These are phyloP conservation scores for Lentinula raphanica DNA, from an alignment of 768 basidiomycete genomes.

Conservation along the genomic window DNA sequence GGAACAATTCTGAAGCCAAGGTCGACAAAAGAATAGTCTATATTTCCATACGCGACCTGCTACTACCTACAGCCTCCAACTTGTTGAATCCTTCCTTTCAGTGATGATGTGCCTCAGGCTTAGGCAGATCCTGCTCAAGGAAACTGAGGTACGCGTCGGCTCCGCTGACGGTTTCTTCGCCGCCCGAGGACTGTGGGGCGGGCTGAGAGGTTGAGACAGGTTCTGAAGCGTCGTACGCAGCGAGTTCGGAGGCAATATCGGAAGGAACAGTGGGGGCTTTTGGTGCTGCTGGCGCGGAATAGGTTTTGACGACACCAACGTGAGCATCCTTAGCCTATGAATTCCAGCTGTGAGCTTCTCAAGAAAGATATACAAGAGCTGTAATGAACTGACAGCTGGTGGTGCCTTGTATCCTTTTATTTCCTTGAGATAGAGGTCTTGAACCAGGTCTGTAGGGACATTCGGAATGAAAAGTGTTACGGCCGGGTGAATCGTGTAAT, in stretches of 20 bases:
- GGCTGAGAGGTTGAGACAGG: conserved; percentile 45
- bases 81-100: background rate
- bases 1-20: too few species aligned
- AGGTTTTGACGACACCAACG: conserved; percentile 80
- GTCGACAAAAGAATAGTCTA: background rate
- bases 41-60: background rate
- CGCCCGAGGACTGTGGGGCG: conserved; percentile 25
- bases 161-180: conserved; percentile 42
- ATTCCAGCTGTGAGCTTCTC: background rate
- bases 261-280: conserved; percentile 69
- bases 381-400: conserved; percentile 49
- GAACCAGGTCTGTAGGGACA: conserved; percentile 73
- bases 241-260: conserved; percentile 84
- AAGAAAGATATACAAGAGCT: background rate
- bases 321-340: conserved; percentile 87
- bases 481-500: conserved; percentile 11
- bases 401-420: conserved; percentile 86
- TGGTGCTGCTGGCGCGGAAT: conserved; percentile 70
- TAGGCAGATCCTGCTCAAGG: conserved; percentile 77
- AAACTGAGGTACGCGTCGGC: conserved; percentile 76
- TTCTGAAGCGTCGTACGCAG: conserved; percentile 80
- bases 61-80: background rate
- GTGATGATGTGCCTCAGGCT: conserved; percentile 38
- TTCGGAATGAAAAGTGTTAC: conserved; percentile 26
- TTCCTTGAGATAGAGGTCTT: conserved; percentile 88